These are phyloP conservation scores for Nicotiana noctiflora DNA, from an alignment of 257 asterid species.

Conservation along the genomic window DNA sequence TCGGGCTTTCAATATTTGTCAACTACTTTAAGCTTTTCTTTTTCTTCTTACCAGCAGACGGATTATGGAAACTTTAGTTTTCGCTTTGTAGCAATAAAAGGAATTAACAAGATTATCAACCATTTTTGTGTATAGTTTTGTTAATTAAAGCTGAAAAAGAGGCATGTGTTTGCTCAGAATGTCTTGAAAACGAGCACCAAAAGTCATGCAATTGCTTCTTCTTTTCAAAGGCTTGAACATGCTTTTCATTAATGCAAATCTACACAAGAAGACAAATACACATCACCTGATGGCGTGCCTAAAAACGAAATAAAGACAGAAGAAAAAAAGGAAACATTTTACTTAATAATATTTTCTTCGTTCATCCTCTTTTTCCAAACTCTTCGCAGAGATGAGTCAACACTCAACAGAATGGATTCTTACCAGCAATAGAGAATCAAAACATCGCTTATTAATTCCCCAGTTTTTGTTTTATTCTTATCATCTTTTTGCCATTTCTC, in stretches of 20 bases:
- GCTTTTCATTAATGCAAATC: not conserved
- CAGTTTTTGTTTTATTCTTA: not conserved
- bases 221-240: not conserved
- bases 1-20: slow-evolving; percentile 6
- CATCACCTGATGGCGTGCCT: slow-evolving; percentile 3
- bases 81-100: not conserved
- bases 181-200: not conserved
- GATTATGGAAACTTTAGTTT: not conserved
- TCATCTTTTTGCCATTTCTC: not conserved
- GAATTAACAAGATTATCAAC: slow-evolving; percentile 1
- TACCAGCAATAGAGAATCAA: not conserved
- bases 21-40: slow-evolving; percentile 12
- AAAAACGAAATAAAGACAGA: not conserved
- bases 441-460: not conserved
- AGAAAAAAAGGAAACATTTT: not conserved
- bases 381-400: not conserved
- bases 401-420: not conserved
- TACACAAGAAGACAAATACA: not conserved
- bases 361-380: not conserved
- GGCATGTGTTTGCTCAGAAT: slow-evolving; percentile 1
- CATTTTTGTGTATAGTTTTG: not conserved
- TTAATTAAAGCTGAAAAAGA: not conserved
- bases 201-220: not conserved
- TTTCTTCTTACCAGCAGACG: not conserved
- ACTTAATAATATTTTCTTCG: not conserved